Percentiles rank a stretch among this genome's conserved stretches.
These are phyloP conservation scores for Prinsepia uniflora DNA, from an alignment of 306 rosid genomes.

Conservation along the genomic window DNA sequence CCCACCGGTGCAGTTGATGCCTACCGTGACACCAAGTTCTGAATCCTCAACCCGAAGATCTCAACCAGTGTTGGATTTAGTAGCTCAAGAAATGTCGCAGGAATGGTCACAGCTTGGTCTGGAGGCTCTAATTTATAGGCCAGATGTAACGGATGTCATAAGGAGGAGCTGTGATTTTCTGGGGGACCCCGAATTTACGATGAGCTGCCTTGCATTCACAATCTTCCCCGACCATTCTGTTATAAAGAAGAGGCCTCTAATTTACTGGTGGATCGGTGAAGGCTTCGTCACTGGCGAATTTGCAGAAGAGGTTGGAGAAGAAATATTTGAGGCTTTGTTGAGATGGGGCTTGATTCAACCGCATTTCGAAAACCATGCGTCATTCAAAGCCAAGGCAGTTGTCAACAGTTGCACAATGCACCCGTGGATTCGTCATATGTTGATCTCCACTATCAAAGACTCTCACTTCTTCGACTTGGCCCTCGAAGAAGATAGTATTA, in stretches of 20 bases:
- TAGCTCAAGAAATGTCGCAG: background rate
- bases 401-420: constrained; percentile 11
- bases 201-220: constrained; percentile 20
- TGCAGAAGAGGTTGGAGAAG: constrained; percentile 22
- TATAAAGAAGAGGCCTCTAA: constrained; percentile 27
- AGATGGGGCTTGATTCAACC: constrained; percentile 11
- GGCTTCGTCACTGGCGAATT: background rate
- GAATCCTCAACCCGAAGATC: background rate
- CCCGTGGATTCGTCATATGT: constrained; percentile 31
- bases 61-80: background rate
- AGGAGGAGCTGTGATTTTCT: background rate
- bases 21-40: no score
- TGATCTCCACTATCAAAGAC: background rate
- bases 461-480: constrained; percentile 1
- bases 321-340: constrained; percentile 9
- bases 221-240: constrained; percentile 14
- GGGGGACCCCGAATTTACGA: background rate
- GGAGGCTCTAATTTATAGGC: background rate
- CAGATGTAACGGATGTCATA: background rate
- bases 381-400: background rate
- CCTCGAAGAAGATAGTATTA: background rate
- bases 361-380: no score
- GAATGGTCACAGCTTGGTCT: constrained; percentile 9
- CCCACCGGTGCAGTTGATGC: no score
- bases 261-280: constrained; percentile 39